phyloP scores from a whole-genome alignment of 106 monocot species.

The Phalaenopsis aphrodite region DNA sequence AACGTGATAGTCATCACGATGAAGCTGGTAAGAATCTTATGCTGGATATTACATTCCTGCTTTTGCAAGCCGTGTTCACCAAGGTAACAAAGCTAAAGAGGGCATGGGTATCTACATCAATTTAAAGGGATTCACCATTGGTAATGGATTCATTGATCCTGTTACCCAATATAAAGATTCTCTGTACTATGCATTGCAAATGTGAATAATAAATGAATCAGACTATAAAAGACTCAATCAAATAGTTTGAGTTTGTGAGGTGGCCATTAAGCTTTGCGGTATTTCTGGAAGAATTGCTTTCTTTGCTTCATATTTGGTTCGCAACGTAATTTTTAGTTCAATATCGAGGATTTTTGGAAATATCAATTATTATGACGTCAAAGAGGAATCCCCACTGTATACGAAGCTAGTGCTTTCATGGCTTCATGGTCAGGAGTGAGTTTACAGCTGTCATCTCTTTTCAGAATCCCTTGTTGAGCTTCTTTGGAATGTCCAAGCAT shows the following conservation, averaged over 20 bases:
- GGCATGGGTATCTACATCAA: slow-evolving; percentile 88
- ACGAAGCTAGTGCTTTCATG: no score
- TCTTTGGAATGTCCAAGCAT: no score
- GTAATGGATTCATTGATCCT: slow-evolving; percentile 85
- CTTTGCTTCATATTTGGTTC: slow-evolving; percentile 35
- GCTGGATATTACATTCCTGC: slow-evolving; percentile 93
- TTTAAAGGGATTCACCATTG: slow-evolving; percentile 89
- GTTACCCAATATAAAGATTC: slow-evolving; percentile 85
- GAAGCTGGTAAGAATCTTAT: slow-evolving; percentile 67
- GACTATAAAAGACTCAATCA: slow-evolving; percentile 65
- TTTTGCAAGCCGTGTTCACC: slow-evolving; percentile 70
- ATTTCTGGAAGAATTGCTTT: slow-evolving; percentile 21
- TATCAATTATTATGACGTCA: slow-evolving; percentile 68
- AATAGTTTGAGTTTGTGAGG: slow-evolving; percentile 49
- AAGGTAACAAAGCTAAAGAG: slow-evolving; percentile 73
- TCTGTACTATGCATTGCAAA: slow-evolving; percentile 77
- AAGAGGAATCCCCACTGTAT: slow-evolving; percentile 35
- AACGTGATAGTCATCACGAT: slow-evolving; percentile 54
- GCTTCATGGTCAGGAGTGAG: no score
- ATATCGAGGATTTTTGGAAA: slow-evolving; percentile 33
- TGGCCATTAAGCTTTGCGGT: slow-evolving; percentile 64
- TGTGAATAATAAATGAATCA: slow-evolving; percentile 46
- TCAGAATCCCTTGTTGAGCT: no score
- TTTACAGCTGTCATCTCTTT: no score
- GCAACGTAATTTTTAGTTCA: slow-evolving; percentile 44